These are phyloP conservation scores for Lagenidium giganteum DNA, from an alignment of 352 stramenopile species.

Conservation along the genomic window DNA sequence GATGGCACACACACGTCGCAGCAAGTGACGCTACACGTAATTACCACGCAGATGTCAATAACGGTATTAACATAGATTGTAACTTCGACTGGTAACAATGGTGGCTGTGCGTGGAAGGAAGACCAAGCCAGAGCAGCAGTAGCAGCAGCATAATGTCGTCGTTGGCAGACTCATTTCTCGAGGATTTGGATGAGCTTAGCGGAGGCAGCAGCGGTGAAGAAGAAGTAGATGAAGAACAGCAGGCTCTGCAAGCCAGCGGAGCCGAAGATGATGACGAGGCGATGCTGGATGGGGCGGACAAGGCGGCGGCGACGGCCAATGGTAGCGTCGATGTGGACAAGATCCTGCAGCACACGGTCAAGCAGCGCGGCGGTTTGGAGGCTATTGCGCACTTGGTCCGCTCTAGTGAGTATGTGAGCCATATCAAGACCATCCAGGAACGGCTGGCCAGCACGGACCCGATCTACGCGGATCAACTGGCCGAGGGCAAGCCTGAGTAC, in stretches of 20 bases:
- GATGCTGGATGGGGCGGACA: conserved; percentile 20
- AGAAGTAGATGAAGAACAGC: conserved; percentile 20
- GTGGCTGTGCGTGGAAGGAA: too few species aligned
- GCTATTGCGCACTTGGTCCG: conserved; percentile 70
- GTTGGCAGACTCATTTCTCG: conserved; percentile 85
- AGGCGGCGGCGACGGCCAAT: conserved; percentile 14
- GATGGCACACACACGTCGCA: conserved; percentile 19
- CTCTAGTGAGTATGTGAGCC: conserved; percentile 59
- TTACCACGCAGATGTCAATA: too few species aligned
- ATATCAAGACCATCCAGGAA: conserved; percentile 64
- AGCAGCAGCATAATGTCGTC: conserved; percentile 54
- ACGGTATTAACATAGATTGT: too few species aligned
- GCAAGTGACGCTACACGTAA: conserved; percentile 21
- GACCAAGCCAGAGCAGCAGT: conserved; percentile 1
- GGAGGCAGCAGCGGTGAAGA: conserved; percentile 73
- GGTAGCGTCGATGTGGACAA: conserved; percentile 26
- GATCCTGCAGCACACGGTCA: conserved; percentile 32
- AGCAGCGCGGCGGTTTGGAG: conserved; percentile 48
- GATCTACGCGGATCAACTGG: conserved; percentile 27
- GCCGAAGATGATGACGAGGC: conserved; percentile 13
- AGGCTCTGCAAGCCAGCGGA: conserved; percentile 1
- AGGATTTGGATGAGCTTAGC: conserved; percentile 87
- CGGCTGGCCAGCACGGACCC: conserved; percentile 34
- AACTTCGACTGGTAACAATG: too few species aligned
- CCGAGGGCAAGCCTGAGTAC: conserved; percentile 71